Conservation (phyloP, 2,329 filamentous ascomycete genomes). For the Ciborinia camelliae region DNA sequence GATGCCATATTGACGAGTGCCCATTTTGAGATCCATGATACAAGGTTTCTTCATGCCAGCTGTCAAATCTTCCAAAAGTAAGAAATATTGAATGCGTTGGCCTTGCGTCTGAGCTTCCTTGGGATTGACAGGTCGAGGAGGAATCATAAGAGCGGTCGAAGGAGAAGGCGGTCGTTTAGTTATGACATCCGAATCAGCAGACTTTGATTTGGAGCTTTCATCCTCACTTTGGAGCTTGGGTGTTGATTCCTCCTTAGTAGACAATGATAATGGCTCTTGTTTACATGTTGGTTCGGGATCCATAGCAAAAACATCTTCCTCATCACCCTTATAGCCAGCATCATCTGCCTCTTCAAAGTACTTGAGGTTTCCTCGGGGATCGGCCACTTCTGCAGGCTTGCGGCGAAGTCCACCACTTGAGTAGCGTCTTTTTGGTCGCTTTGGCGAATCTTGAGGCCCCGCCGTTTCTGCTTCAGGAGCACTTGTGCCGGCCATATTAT, state of each 20-base stretch:
- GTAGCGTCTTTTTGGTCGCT: conserved; percentile 65
- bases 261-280: conserved; percentile 6
- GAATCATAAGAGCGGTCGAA: conserved; percentile 11
- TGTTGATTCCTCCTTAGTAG: background rate
- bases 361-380: conserved; percentile 73
- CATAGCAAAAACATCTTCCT: conserved; percentile 68
- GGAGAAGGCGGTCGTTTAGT: background rate
- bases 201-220: background rate
- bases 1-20: conserved; percentile 92
- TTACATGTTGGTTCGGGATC: conserved; percentile 43
- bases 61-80: conserved; percentile 90
- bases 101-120: conserved; percentile 68
- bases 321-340: conserved; percentile 71
- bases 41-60: conserved; percentile 95
- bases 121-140: conserved; percentile 64
- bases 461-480: conserved; percentile 59
- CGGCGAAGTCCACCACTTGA: conserved; percentile 80
- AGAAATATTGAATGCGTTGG: conserved; percentile 82
- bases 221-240: background rate
- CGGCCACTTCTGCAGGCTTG: conserved; percentile 68
- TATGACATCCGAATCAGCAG: background rate
- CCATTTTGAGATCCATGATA: conserved; percentile 98
- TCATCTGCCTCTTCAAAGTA: conserved; percentile 90
- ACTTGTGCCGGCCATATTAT: conserved; percentile 56
- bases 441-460: conserved; percentile 22